Percentiles rank a stretch among this genome's conserved stretches.
Evolutionary conservation across 2,329 filamentous ascomycete species (phyloP).

Genomic region (Xylariaceae sp.): DNA sequence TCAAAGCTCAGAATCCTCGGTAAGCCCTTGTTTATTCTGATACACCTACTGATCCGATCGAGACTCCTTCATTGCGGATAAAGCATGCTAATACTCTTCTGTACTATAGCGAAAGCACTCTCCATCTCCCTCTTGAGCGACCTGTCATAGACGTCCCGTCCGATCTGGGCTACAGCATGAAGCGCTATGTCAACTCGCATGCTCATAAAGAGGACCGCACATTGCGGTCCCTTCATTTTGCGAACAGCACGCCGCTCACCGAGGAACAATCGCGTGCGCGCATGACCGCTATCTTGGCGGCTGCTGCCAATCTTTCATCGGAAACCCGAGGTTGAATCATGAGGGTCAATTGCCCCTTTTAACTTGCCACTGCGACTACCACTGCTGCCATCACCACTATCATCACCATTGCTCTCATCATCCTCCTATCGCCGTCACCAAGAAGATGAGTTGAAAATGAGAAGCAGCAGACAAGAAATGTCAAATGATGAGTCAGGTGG

Average conservation of each 20-base stretch:
- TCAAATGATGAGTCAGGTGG: no score
- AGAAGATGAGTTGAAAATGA: no score
- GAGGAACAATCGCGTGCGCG: slow-evolving; percentile 28
- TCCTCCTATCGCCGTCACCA: no score
- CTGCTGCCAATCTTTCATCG: slow-evolving; percentile 4
- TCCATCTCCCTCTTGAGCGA: slow-evolving; percentile 13
- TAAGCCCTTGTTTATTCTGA: slow-evolving; percentile 17
- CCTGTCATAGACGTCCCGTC: slow-evolving; percentile 24
- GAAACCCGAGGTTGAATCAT: slow-evolving; percentile 1
- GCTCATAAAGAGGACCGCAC: slow-evolving; percentile 25
- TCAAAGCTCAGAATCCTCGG: slow-evolving; percentile 20
- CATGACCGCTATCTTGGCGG: slow-evolving; percentile 26
- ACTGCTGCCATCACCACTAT: not conserved
- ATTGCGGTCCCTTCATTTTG: slow-evolving; percentile 22
- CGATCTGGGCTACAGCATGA: slow-evolving; percentile 27
- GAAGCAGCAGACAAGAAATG: no score
- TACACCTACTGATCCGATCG: not conserved
- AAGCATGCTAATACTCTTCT: not conserved
- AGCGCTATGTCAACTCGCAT: slow-evolving; percentile 27
- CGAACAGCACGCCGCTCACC: slow-evolving; percentile 22
- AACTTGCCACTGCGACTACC: not conserved
- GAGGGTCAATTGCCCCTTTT: no score
- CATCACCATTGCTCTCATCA: not conserved
- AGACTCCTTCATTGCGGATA: not conserved
- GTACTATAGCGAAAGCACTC: slow-evolving; percentile 17